Conservation (phyloP, 441 rosid genomes). For the Adansonia grandidieri region DNA sequence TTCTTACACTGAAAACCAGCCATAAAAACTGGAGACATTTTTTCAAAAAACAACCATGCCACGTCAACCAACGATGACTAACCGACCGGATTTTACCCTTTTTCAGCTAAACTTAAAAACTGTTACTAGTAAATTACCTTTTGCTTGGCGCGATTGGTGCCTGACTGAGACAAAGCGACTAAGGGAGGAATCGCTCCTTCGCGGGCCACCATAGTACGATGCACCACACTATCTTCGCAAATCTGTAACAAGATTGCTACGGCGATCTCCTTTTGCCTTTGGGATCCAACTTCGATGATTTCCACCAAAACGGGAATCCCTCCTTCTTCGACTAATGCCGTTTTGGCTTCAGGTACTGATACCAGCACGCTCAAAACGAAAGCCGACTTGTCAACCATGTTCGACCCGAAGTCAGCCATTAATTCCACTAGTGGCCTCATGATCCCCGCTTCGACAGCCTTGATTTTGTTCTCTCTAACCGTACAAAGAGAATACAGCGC, state of each 20-base stretch:
- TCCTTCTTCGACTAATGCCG: slow-evolving; percentile 78
- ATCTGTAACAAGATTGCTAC: slow-evolving; percentile 61
- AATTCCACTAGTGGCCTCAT: slow-evolving; percentile 84
- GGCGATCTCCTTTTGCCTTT: slow-evolving; percentile 85
- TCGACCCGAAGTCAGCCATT: slow-evolving; percentile 93
- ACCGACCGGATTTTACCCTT: slow-evolving; percentile 19
- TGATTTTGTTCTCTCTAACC: slow-evolving; percentile 74
- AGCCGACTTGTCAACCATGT: slow-evolving; percentile 94
- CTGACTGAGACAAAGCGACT: slow-evolving; percentile 78
- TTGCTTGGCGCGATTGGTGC: slow-evolving; percentile 84
- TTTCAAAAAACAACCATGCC: slow-evolving; percentile 21
- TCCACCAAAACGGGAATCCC: slow-evolving; percentile 96
- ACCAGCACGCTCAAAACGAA: slow-evolving; percentile 65
- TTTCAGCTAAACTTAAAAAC: background rate
- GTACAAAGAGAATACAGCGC: slow-evolving; percentile 81
- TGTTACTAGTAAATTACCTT: slow-evolving; percentile 46
- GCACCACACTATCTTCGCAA: slow-evolving; percentile 65
- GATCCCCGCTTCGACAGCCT: slow-evolving; percentile 74
- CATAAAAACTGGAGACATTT: slow-evolving; percentile 22
- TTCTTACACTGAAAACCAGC: background rate
- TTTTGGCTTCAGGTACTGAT: slow-evolving; percentile 63
- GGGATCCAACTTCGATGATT: slow-evolving; percentile 81
- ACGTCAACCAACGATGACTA: slow-evolving; percentile 31
- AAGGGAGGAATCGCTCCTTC: slow-evolving; percentile 96
- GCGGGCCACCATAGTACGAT: slow-evolving; percentile 75